phyloP scores from a whole-genome alignment of 768 basidiomycete species.

The Rhodotorula sphaerocarpa region DNA sequence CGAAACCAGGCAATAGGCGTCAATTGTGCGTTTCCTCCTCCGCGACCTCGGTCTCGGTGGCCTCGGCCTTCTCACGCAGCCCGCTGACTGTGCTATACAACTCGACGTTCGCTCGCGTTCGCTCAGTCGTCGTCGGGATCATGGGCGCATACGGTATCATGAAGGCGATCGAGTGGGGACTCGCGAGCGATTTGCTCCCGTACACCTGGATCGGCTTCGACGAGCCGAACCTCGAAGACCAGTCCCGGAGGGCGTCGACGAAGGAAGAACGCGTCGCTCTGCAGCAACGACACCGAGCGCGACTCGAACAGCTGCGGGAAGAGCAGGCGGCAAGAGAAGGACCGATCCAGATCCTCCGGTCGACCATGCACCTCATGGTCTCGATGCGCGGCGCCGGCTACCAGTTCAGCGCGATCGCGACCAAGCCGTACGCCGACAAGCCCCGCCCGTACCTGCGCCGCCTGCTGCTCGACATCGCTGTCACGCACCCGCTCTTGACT shows the following conservation, averaged over 20 bases:
- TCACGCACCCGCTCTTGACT: conserved; percentile 19
- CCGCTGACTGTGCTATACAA: neutral
- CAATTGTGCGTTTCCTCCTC: neutral
- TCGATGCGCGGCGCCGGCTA: conserved; percentile 29
- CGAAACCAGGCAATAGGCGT: conserved; percentile 24
- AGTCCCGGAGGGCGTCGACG: neutral
- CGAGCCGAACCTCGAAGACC: neutral
- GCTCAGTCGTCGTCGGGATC: conserved; percentile 17
- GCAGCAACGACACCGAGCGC: neutral
- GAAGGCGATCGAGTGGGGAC: conserved; percentile 29
- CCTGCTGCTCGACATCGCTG: conserved; percentile 13
- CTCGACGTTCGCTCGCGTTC: too few species aligned
- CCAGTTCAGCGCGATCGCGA: conserved; percentile 21
- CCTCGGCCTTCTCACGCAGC: neutral
- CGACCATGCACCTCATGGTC: conserved; percentile 19
- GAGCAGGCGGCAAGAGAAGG: conserved; percentile 9
- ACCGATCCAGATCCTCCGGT: conserved; percentile 5
- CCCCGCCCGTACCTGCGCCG: conserved; percentile 6
- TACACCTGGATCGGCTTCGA: conserved; percentile 26
- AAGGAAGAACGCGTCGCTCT: neutral
- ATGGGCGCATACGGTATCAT: conserved; percentile 24
- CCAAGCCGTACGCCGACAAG: neutral
- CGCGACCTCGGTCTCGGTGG: neutral
- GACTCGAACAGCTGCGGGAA: neutral
- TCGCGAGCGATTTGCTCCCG: conserved; percentile 21